A percentile compares a stretch with the other conserved stretches of the same genome.
These are phyloP conservation scores for Lathyrus tuberosus DNA, from an alignment of 306 rosid genomes.

Conservation along the genomic window DNA sequence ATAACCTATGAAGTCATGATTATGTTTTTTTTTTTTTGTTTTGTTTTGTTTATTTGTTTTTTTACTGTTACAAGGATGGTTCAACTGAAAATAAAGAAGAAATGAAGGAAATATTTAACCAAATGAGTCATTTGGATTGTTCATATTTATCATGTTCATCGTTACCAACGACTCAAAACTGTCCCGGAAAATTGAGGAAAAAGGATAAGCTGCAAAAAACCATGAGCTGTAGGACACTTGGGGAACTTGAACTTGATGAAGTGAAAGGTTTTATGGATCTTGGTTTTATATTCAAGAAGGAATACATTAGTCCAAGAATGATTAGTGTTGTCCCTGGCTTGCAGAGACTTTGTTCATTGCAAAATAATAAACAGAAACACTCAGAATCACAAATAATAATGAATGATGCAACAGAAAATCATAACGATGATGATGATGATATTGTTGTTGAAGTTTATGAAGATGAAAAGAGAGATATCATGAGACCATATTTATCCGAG, in stretches of 20 bases:
- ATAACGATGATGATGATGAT: neutral
- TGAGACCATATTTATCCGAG: slow-evolving; percentile 84
- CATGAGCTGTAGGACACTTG: slow-evolving; percentile 64
- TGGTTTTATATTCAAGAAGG: slow-evolving; percentile 72
- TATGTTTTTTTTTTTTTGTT: neutral
- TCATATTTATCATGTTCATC: slow-evolving; percentile 55
- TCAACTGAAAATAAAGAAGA: slow-evolving; percentile 44
- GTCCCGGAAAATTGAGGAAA: slow-evolving; percentile 24
- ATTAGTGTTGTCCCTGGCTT: slow-evolving; percentile 75
- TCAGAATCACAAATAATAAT: neutral
- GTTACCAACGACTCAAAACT: slow-evolving; percentile 44
- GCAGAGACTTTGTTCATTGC: slow-evolving; percentile 50
- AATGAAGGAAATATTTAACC: slow-evolving; percentile 32
- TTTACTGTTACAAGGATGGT: slow-evolving; percentile 39
- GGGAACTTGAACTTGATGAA: slow-evolving; percentile 86
- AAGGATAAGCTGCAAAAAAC: slow-evolving; percentile 51
- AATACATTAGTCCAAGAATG: slow-evolving; percentile 60
- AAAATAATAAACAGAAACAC: neutral
- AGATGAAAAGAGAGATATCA: slow-evolving; percentile 40
- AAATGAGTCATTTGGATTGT: slow-evolving; percentile 36
- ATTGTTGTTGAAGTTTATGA: slow-evolving; percentile 31
- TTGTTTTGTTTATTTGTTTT: neutral
- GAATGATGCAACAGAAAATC: neutral
- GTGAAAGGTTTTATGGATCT: slow-evolving; percentile 85
- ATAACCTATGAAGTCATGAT: neutral